Conservation (phyloP, 768 basidiomycete genomes). For the Porphyrellus cyaneotinctus region DNA sequence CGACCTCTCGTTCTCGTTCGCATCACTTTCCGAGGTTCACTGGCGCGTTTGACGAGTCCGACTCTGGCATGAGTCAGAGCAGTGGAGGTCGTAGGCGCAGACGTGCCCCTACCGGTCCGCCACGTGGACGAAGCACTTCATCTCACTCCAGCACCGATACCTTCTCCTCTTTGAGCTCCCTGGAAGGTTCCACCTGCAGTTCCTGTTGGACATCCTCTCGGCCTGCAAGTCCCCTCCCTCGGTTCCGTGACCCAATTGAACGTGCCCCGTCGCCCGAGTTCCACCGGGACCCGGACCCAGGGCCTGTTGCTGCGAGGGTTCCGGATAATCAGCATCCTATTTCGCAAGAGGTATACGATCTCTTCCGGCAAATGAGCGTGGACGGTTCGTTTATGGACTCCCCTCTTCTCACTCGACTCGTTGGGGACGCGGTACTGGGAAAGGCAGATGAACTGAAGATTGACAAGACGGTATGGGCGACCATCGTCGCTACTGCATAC, state of each 20-base stretch:
- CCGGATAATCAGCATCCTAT: slow-evolving; percentile 11
- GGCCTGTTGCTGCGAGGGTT: neutral
- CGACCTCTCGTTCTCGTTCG: neutral
- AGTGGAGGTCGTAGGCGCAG: slow-evolving; percentile 2
- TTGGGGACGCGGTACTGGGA: slow-evolving; percentile 33
- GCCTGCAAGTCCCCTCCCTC: slow-evolving; percentile 21
- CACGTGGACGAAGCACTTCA: slow-evolving; percentile 8
- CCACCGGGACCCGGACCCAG: neutral
- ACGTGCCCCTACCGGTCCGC: neutral
- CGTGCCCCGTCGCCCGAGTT: slow-evolving; percentile 35
- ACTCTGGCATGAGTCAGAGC: slow-evolving; percentile 6
- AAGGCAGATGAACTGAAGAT: slow-evolving; percentile 31
- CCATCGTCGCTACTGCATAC: slow-evolving; percentile 45
- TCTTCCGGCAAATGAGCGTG: slow-evolving; percentile 39
- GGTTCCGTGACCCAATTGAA: slow-evolving; percentile 24
- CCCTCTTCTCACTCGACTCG: slow-evolving; percentile 31
- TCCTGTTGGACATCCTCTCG: slow-evolving; percentile 32
- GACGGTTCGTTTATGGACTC: slow-evolving; percentile 48
- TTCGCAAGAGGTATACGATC: slow-evolving; percentile 28
- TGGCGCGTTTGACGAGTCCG: slow-evolving; percentile 19
- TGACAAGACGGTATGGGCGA: slow-evolving; percentile 44
- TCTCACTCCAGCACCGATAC: slow-evolving; percentile 31
- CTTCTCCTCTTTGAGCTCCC: slow-evolving; percentile 49
- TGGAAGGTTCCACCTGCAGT: slow-evolving; percentile 36
- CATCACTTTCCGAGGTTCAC: slow-evolving; percentile 10